Evolutionary conservation across 306 rosid species (phyloP), one percentile per base, ranked within the genome.

Genomic region (Lathyrus tuberosus): DNA sequence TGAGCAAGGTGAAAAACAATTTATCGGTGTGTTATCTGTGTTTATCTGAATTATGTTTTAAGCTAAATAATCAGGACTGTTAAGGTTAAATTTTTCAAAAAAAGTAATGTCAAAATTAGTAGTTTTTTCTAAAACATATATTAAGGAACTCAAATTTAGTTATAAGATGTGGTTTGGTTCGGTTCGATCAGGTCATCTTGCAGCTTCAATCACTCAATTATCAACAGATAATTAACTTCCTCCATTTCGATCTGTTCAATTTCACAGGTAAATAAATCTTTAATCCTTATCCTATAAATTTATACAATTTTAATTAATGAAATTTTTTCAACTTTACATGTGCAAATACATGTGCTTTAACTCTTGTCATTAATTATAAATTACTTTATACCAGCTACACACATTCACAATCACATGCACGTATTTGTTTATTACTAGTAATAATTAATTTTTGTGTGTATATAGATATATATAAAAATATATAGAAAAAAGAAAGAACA

Each of bases 161-260:
- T 20, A 33, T 53, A 69, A 51, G 61, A 52, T 24, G 42, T 41
- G 82, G 76, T 71, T 71, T 12, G 76, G 70, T 72, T 76, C 30
- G 5, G 30, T 26, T 26, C 71, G n/a, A 86, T 78, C 95, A 91
- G 97, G 83, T 91, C 97, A 91, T 88, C 92, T 85, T 69, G 97
- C 95, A 91, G 97, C 95, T 91, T 91, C 95, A 86, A 91, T 80
- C 95, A 86, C 90, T 88, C 95, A 86, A 78, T 65, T 80, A 78
- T 88, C 95, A 90, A 86, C 95, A 86, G 53, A 58, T 20, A 57
- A 33, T 17, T 17, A 35, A 38, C 48, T 51, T 10, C n/a, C 24
- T 81, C 62, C 38, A 67, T 48, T 62, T 15, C 11, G n/a, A 35
- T 35, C 40, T 5, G 40, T 20, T 40, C 48, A 35, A 49, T 75